Conservation (phyloP, 2,329 filamentous ascomycete species). For the Colletotrichum truncatum region DNA sequence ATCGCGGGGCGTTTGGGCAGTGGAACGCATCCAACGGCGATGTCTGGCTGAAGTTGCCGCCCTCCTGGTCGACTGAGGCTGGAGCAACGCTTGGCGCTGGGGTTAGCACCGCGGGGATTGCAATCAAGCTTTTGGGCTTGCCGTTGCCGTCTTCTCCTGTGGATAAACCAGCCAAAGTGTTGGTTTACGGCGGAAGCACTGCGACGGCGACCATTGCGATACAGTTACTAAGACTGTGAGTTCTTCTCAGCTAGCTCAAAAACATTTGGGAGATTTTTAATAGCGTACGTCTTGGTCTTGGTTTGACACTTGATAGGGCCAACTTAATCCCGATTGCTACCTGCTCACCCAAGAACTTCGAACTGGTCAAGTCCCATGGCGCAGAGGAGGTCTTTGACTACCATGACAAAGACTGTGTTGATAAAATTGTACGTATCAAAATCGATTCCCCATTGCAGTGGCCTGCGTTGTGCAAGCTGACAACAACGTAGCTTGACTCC, state of each 20-base stretch:
- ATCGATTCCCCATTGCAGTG: no score
- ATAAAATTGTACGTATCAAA: conserved; percentile 37
- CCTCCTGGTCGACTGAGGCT: conserved; percentile 31
- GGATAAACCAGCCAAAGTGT: conserved; percentile 26
- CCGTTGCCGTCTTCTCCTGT: conserved; percentile 31
- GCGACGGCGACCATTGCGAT: conserved; percentile 34
- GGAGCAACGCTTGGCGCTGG: conserved; percentile 23
- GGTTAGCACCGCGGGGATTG: conserved; percentile 31
- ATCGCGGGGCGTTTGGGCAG: conserved; percentile 34
- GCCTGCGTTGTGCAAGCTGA: conserved; percentile 47
- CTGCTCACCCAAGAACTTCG: conserved; percentile 51
- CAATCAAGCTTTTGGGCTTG: conserved; percentile 32
- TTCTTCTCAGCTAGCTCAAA: neutral
- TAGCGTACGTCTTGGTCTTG: neutral
- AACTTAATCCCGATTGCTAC: conserved; percentile 40
- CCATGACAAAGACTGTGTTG: conserved; percentile 39
- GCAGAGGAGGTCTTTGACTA: conserved; percentile 58
- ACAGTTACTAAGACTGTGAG: conserved; percentile 38
- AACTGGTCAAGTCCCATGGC: conserved; percentile 49
- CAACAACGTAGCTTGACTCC: conserved; percentile 49
- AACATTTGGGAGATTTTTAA: neutral
- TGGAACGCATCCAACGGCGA: conserved; percentile 15
- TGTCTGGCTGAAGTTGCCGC: conserved; percentile 27
- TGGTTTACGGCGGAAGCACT: conserved; percentile 35
- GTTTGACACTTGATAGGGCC: neutral